A percentile compares a stretch with the other conserved stretches of the same genome.
phyloP scores from a whole-genome alignment of 73 alveolate species.

The Chromera velia region DNA sequence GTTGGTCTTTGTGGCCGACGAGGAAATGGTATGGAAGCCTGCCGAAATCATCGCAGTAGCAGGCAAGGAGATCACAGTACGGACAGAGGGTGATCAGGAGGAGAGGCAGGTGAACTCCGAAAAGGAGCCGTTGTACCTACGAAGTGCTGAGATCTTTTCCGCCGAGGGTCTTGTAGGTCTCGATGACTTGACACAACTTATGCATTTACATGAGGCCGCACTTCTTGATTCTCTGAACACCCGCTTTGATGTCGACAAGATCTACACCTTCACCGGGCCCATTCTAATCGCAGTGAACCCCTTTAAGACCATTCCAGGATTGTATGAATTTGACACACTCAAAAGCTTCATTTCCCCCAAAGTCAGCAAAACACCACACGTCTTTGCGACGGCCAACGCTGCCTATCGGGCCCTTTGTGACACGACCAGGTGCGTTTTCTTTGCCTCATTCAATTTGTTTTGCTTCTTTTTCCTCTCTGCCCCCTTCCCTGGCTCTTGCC shows the following conservation, averaged over 20 bases:
- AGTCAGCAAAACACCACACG: not conserved
- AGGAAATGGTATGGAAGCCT: constrained; percentile 24
- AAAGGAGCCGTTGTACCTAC: not conserved
- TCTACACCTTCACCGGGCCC: constrained; percentile 84
- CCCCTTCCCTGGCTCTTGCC: too few species aligned
- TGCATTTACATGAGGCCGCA: constrained; percentile 25
- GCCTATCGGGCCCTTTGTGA: constrained; percentile 44
- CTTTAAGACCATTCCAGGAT: constrained; percentile 22
- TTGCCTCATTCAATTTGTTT: too few species aligned
- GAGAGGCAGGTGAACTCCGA: not conserved
- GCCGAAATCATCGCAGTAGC: constrained; percentile 32
- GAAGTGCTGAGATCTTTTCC: not conserved
- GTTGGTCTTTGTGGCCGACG: constrained; percentile 8
- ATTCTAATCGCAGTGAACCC: constrained; percentile 85
- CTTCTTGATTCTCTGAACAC: constrained; percentile 19
- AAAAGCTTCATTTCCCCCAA: not conserved
- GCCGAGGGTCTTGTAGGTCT: not conserved
- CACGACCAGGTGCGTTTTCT: too few species aligned
- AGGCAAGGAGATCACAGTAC: not conserved
- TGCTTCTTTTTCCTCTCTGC: too few species aligned
- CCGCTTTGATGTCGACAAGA: constrained; percentile 51
- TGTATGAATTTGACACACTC: constrained; percentile 2
- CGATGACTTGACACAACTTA: constrained; percentile 18
- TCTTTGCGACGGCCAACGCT: constrained; percentile 22
- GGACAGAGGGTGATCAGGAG: not conserved